Conservation (phyloP, 495 filamentous ascomycete species). For the Peziza echinospora region DNA sequence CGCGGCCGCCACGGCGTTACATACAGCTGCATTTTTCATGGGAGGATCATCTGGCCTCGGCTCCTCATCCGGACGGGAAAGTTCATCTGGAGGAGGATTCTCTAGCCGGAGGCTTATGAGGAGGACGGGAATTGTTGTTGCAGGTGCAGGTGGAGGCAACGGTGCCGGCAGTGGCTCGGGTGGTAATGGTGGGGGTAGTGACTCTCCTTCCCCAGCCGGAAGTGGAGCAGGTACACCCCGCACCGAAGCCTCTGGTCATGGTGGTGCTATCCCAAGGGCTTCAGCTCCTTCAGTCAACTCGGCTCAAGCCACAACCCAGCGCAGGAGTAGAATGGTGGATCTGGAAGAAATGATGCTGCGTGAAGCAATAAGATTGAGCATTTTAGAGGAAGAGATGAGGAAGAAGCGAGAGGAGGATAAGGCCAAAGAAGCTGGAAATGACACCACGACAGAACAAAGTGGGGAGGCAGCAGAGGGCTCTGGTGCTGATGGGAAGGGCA, state of each 20-base stretch:
- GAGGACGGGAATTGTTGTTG: conserved; percentile 1
- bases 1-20: conserved; percentile 80
- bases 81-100: conserved; percentile 14
- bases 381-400: conserved; percentile 79
- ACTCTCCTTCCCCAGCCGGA: conserved; percentile 14
- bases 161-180: no score
- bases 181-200: conserved; percentile 19
- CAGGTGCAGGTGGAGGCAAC: conserved; percentile 6
- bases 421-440: no score
- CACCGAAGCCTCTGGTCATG: no score
- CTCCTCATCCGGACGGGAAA: conserved; percentile 22
- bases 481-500: conserved; percentile 49
- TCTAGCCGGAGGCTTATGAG: conserved; percentile 11
- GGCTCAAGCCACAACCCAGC: no score
- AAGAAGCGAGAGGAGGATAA: conserved; percentile 59
- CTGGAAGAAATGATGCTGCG: conserved; percentile 97
- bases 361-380: conserved; percentile 74
- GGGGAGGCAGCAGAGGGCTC: no score
- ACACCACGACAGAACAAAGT: no score
- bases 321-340: conserved; percentile 55
- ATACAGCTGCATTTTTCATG: conserved; percentile 88
- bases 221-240: conserved; percentile 9
- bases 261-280: no score
- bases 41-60: conserved; percentile 27
- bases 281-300: no score